These are phyloP conservation scores for Bertia moriformis DNA, from an alignment of 2,329 filamentous ascomycete genomes.

Conservation along the genomic window DNA sequence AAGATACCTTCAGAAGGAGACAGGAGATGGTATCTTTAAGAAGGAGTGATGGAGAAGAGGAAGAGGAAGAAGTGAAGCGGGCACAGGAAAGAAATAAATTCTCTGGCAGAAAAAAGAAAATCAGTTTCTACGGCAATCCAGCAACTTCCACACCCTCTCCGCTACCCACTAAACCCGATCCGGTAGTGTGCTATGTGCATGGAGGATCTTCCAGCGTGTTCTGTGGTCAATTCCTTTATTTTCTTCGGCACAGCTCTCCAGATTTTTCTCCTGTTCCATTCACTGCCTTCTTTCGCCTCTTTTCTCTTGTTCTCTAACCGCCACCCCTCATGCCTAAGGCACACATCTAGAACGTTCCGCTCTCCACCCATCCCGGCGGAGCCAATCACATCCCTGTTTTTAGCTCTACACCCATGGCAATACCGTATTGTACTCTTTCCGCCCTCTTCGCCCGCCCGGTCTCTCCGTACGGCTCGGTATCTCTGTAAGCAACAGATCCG, in stretches of 20 bases:
- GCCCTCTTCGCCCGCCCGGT: too few species aligned
- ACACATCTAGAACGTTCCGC: slow-evolving; percentile 17
- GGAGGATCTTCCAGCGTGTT: not conserved
- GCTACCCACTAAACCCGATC: not conserved
- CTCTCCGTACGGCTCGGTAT: too few species aligned
- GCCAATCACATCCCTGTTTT: not conserved
- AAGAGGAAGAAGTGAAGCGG: not conserved
- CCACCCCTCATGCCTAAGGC: slow-evolving; percentile 9
- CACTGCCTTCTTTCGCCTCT: too few species aligned
- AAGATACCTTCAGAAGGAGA: too few species aligned
- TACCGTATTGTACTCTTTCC: slow-evolving; percentile 4
- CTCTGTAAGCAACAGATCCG: too few species aligned
- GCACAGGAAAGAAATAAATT: not conserved
- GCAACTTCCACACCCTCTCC: slow-evolving; percentile 16
- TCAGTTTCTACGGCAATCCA: slow-evolving; percentile 21
- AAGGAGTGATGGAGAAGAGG: not conserved
- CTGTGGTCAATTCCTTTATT: not conserved
- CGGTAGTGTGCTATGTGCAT: slow-evolving; percentile 1
- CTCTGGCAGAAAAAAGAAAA: too few species aligned
- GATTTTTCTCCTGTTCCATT: slow-evolving; percentile 1
- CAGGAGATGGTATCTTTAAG: too few species aligned
- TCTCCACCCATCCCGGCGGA: slow-evolving; percentile 5
- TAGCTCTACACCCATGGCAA: slow-evolving; percentile 4
- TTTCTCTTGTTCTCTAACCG: too few species aligned
- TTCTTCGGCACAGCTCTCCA: not conserved